Percentiles rank a stretch among this genome's conserved stretches.
Conservation (phyloP, 805 yeast genomes). For the Lachancea sp. region DNA sequence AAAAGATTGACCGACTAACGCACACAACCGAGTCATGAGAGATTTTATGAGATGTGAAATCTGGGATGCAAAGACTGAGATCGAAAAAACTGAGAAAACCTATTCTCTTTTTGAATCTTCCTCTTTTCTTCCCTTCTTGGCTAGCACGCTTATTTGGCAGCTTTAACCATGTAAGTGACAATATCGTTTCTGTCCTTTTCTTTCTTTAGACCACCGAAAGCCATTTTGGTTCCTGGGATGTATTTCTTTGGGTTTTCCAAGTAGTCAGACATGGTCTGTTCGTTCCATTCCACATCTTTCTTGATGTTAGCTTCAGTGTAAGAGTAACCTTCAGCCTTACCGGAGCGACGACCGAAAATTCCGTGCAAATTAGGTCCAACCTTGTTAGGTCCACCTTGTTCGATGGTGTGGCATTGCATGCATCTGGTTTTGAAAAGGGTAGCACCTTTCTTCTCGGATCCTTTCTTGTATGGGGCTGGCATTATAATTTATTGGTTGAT, state of each 20-base stretch:
- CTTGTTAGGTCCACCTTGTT: constrained; percentile 94
- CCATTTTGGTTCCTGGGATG: constrained; percentile 99
- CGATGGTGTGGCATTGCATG: constrained; percentile 97
- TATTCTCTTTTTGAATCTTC: neutral
- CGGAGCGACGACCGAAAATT: constrained; percentile 86
- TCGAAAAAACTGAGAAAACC: too few relatives aligned
- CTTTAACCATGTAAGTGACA: constrained; percentile 69
- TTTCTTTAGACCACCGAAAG: constrained; percentile 99
- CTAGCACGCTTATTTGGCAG: constrained; percentile 39
- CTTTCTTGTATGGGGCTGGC: constrained; percentile 32
- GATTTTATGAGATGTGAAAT: too few relatives aligned
- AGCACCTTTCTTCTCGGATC: constrained; percentile 92
- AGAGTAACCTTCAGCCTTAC: constrained; percentile 86
- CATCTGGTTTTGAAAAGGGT: constrained; percentile 98
- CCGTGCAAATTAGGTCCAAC: constrained; percentile 99
- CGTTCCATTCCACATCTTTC: constrained; percentile 85
- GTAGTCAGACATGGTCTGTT: constrained; percentile 88
- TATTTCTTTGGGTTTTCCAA: constrained; percentile 99
- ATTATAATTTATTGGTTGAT: constrained; percentile 8
- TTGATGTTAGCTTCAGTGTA: constrained; percentile 98
- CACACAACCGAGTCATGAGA: too few relatives aligned
- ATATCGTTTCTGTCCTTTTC: constrained; percentile 97
- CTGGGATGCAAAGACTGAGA: too few relatives aligned
- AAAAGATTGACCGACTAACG: too few relatives aligned
- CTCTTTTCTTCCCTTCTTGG: neutral